Evolutionary conservation across 441 rosid genomes (phyloP).

Genomic region (Aquilaria agallochum): DNA sequence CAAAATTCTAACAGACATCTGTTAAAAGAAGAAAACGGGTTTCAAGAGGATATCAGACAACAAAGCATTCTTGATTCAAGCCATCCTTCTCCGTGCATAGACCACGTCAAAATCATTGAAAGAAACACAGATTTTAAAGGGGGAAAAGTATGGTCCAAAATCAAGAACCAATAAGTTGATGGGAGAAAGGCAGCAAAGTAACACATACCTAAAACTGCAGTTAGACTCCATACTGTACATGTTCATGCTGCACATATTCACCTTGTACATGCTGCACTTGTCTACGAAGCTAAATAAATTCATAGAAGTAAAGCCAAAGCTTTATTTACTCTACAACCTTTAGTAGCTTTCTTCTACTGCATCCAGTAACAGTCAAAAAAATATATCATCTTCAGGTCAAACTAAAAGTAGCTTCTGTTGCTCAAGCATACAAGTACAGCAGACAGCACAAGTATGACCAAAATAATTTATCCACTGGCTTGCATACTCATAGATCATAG

Average conservation of each 20-base stretch:
- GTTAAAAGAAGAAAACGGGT: too few species aligned
- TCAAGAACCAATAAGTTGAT: not conserved
- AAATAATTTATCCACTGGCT: too few species aligned
- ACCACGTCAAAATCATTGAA: not conserved
- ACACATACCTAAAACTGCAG: constrained; percentile 48
- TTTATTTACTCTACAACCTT: constrained; percentile 36
- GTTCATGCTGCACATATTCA: constrained; percentile 40
- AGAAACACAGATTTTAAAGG: not conserved
- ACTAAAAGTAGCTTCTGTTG: not conserved
- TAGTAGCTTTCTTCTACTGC: constrained; percentile 43
- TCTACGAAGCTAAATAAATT: constrained; percentile 24
- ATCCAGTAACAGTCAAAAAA: constrained; percentile 20
- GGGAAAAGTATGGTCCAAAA: not conserved
- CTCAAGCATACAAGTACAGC: not conserved
- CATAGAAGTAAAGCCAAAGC: constrained; percentile 36
- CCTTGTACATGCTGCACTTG: constrained; percentile 32
- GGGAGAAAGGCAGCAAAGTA: not conserved
- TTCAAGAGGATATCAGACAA: too few species aligned
- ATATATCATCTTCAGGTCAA: constrained; percentile 2
- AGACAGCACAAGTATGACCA: too few species aligned
- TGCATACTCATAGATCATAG: too few species aligned
- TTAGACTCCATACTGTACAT: constrained; percentile 36
- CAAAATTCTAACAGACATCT: too few species aligned
- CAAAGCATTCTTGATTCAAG: too few species aligned
- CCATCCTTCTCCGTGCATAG: too few species aligned